A percentile compares a stretch with the other conserved stretches of the same genome.
These are phyloP conservation scores for Coprinopsis sp. DNA, from an alignment of 768 basidiomycete species.

Conservation along the genomic window DNA sequence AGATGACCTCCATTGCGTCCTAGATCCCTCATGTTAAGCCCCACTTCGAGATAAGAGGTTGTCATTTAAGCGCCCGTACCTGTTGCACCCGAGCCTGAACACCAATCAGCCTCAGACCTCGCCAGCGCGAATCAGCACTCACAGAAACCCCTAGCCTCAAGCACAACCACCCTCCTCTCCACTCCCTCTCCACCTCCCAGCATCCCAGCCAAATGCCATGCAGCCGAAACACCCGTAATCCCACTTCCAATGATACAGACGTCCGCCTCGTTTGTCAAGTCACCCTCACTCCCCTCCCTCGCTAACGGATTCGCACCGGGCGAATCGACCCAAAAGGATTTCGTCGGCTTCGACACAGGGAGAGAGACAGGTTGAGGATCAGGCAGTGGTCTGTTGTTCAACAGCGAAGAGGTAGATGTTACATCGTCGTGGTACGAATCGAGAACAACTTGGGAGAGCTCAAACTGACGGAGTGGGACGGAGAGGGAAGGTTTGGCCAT, in stretches of 20 bases:
- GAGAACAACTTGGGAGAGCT: neutral
- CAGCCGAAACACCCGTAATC: conserved; percentile 69
- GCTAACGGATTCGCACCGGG: conserved; percentile 64
- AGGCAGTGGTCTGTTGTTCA: neutral
- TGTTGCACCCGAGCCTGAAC: conserved; percentile 69
- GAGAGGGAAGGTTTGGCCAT: no score
- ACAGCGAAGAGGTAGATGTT: neutral
- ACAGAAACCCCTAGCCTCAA: neutral
- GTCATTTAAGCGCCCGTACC: conserved; percentile 35
- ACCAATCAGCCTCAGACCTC: neutral
- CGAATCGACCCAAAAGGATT: conserved; percentile 67
- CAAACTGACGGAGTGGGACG: neutral
- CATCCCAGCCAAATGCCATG: conserved; percentile 81
- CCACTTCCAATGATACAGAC: conserved; percentile 78
- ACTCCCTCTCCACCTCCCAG: no score
- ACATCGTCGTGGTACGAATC: neutral
- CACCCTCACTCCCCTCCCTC: conserved; percentile 56
- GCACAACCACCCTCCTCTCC: no score
- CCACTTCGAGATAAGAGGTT: neutral
- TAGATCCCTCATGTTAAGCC: conserved; percentile 20
- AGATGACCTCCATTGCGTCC: conserved; percentile 81
- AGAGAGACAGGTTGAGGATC: conserved; percentile 14
- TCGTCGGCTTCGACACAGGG: conserved; percentile 61
- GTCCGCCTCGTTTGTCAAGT: conserved; percentile 57
- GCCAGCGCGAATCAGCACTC: neutral